Evolutionary conservation across 495 filamentous ascomycete species (phyloP).

Genomic region (Penicillium daleae): DNA sequence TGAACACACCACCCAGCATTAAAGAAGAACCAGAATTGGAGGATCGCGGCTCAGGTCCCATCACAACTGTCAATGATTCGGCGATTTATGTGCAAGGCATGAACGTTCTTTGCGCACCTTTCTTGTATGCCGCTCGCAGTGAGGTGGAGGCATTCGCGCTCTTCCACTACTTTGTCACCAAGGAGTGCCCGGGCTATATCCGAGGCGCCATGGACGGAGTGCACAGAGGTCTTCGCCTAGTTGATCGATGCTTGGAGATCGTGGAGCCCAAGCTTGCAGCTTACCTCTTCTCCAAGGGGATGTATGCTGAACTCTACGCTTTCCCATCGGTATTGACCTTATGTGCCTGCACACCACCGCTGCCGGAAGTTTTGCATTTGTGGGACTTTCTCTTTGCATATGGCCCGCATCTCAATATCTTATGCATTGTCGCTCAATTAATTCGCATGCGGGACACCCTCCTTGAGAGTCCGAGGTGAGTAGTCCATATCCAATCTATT

Average conservation of each 20-base stretch:
- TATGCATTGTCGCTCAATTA: slow-evolving; percentile 97
- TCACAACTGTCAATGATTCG: slow-evolving; percentile 53
- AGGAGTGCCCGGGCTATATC: slow-evolving; percentile 92
- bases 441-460: slow-evolving; percentile 84
- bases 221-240: slow-evolving; percentile 85
- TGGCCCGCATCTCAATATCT: slow-evolving; percentile 88
- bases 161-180: slow-evolving; percentile 86
- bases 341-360: slow-evolving; percentile 93
- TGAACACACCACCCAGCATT: slow-evolving; percentile 49
- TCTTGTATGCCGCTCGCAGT: slow-evolving; percentile 91
- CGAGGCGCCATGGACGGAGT: slow-evolving; percentile 97
- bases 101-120: slow-evolving; percentile 99
- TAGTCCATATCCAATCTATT: slow-evolving; percentile 8
- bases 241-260: slow-evolving; percentile 86
- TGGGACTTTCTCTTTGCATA: slow-evolving; percentile 99
- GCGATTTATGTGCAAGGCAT: slow-evolving; percentile 97
- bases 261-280: slow-evolving; percentile 86
- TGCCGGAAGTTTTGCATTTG: slow-evolving; percentile 91
- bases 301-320: slow-evolving; percentile 95
- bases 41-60: slow-evolving; percentile 12
- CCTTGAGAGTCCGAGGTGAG: slow-evolving; percentile 78
- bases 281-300: slow-evolving; percentile 80
- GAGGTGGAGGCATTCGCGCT: slow-evolving; percentile 93
- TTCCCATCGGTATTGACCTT: slow-evolving; percentile 95
- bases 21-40: slow-evolving; percentile 41